Base-by-base conservation (phyloP, 176 grass and related monocot genomes). In the Hordeum marinum region DNA sequence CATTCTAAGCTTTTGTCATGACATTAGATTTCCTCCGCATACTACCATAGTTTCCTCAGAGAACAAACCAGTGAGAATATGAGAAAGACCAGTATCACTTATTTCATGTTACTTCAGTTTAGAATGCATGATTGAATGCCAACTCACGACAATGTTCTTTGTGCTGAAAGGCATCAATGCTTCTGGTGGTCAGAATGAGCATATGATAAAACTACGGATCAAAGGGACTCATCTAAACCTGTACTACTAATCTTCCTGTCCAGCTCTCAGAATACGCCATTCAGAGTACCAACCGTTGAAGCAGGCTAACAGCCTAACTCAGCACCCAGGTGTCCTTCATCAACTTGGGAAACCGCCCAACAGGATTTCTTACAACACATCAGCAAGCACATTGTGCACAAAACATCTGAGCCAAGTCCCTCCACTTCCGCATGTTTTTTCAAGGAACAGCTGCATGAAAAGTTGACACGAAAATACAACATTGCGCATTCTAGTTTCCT, bases 341-440 rank as follows among this genome's bases (percentile, higher is more conserved):
- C n/a, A 80, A 87, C 74, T 91, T 85, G 8, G 89, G 68, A 8
- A 87, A 82, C 10, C 85, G 43, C 4, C 71, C 80, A 65, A 78
- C 39, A 39, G 32, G 69, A 41, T 89, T 94, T 68, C 81, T 23
- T 89, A 25, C 66, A 92, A 81, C 15, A 76, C 88, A 83, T 83
- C 89, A 45, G 89, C 88, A 69, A 91, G 27, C 50, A 82, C 83
- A 60, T 24, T 81, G 41, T 80, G 67, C 79, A 80, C 24, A 81
- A 85, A 34, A 74, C 50, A 80, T 80, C 41, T 23, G 83, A 39
- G 45, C 72, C 61, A 76, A 52, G 14, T 17, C 42, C 39, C 65
- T 46, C 7, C 17, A 32, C 70, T 87, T 76, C 15, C 20, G 35
- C 36, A 70, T 20, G 29, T 68, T 45, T 58, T 77, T 20, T 3